These are phyloP conservation scores for Pilatotrama ljubarskyi DNA, from an alignment of 768 basidiomycete species.

Conservation along the genomic window DNA sequence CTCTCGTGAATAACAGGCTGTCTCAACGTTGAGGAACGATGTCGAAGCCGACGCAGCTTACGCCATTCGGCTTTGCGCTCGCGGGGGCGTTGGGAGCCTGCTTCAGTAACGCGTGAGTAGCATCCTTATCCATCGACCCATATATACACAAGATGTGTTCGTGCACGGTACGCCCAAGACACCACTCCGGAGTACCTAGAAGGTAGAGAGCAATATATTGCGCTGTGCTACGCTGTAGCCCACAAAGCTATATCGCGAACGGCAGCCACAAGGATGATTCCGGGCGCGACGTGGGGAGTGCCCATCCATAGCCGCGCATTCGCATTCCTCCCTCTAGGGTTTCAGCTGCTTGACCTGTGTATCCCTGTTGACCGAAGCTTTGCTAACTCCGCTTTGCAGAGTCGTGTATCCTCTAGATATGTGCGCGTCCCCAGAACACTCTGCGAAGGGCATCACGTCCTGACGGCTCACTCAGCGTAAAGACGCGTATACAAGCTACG, in stretches of 20 bases:
- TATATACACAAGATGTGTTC: no score
- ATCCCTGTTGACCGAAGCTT: no score
- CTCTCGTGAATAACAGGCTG: constrained; percentile 22
- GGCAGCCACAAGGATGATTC: no score
- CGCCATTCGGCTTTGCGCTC: constrained; percentile 86
- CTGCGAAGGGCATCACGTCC: background rate
- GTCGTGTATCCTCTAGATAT: constrained; percentile 95
- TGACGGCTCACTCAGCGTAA: constrained; percentile 56
- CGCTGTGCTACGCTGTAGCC: no score
- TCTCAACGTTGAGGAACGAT: constrained; percentile 39
- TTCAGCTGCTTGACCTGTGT: no score
- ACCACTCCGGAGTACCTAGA: no score
- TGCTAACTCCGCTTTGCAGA: constrained; percentile 40
- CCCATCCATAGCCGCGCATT: no score
- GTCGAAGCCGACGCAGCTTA: constrained; percentile 45
- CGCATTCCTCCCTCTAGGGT: background rate
- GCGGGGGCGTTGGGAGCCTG: constrained; percentile 93
- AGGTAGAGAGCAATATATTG: no score
- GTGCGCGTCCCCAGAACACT: constrained; percentile 26
- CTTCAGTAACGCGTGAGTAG: constrained; percentile 86
- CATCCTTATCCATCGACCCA: background rate
- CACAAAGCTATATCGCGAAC: no score
- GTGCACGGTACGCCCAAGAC: no score
- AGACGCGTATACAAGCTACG: constrained; percentile 91
- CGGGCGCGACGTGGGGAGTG: no score